These are phyloP conservation scores for Exophiala xenobiotica DNA, from an alignment of 2,329 filamentous ascomycete species.

Conservation along the genomic window DNA sequence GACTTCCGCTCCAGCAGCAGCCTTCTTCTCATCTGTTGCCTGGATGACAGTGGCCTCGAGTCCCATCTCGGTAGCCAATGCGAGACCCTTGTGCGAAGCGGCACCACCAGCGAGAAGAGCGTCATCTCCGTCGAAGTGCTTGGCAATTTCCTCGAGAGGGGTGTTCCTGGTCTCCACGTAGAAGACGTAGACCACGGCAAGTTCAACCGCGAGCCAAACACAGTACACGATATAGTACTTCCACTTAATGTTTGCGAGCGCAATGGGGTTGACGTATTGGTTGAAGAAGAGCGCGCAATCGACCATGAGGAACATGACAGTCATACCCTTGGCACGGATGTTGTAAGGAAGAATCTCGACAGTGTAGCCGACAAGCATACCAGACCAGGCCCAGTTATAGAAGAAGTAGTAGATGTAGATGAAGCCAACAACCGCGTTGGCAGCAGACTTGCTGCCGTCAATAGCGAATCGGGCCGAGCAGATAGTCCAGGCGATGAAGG, in stretches of 20 bases:
- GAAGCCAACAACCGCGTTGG: slow-evolving; percentile 42
- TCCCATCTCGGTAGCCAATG: slow-evolving; percentile 25
- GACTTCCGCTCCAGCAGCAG: slow-evolving; percentile 14
- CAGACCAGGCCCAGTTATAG: slow-evolving; percentile 42
- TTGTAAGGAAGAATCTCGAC: slow-evolving; percentile 52
- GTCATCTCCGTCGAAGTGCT: slow-evolving; percentile 67
- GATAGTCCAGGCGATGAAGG: slow-evolving; percentile 46
- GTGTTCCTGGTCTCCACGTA: slow-evolving; percentile 62
- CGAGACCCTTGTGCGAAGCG: slow-evolving; percentile 30
- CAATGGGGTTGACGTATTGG: slow-evolving; percentile 39
- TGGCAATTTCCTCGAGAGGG: slow-evolving; percentile 68
- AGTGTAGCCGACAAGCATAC: slow-evolving; percentile 42
- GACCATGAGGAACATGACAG: slow-evolving; percentile 38
- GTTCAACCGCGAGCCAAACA: slow-evolving; percentile 35
- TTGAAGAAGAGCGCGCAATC: slow-evolving; percentile 39
- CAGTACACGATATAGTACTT: slow-evolving; percentile 42
- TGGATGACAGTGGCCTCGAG: slow-evolving; percentile 21
- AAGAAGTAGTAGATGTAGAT: slow-evolving; percentile 46
- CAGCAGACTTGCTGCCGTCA: slow-evolving; percentile 34
- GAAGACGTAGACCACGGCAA: slow-evolving; percentile 38
- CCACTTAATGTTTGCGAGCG: slow-evolving; percentile 36
- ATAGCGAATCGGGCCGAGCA: slow-evolving; percentile 40
- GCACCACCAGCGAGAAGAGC: slow-evolving; percentile 40
- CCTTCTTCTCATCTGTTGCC: slow-evolving; percentile 25
- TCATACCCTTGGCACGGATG: slow-evolving; percentile 50